phyloP scores from a whole-genome alignment of 108 stramenopile genomes.

The Fistulifera pelliculosa region DNA sequence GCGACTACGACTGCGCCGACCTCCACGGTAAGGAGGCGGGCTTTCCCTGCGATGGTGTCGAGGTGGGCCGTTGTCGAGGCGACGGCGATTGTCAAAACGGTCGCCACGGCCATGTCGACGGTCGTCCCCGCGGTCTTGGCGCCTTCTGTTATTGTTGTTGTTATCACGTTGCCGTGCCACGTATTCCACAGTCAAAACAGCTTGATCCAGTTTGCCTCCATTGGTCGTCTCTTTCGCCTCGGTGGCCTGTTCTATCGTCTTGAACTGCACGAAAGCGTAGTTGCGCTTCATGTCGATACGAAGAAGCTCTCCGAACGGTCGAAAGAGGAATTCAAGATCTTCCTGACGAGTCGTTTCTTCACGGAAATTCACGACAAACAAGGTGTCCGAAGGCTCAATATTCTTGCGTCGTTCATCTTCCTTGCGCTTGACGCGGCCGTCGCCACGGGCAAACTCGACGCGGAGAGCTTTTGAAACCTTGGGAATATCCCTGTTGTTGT shows the following conservation, averaged over 20 bases:
- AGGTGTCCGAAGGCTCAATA: slow-evolving; percentile 65
- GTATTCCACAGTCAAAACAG: slow-evolving; percentile 80
- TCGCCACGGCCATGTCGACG: slow-evolving; percentile 23
- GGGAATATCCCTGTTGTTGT: slow-evolving; percentile 39
- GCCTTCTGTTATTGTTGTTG: slow-evolving; percentile 12
- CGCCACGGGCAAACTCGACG: slow-evolving; percentile 81
- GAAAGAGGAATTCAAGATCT: slow-evolving; percentile 75
- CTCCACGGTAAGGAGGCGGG: slow-evolving; percentile 11
- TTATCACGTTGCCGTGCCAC: slow-evolving; percentile 48
- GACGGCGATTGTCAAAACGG: slow-evolving; percentile 10
- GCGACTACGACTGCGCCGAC: slow-evolving; percentile 12
- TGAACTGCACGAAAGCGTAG: slow-evolving; percentile 85
- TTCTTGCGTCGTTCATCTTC: slow-evolving; percentile 87
- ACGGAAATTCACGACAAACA: slow-evolving; percentile 83
- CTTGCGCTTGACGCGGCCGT: slow-evolving; percentile 82
- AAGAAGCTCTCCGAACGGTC: slow-evolving; percentile 63
- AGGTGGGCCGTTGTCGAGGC: slow-evolving; percentile 14
- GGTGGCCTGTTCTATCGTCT: slow-evolving; percentile 65
- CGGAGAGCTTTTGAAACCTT: slow-evolving; percentile 67
- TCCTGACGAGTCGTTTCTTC: slow-evolving; percentile 81
- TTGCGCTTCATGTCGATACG: slow-evolving; percentile 90
- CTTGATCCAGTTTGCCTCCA: slow-evolving; percentile 78
- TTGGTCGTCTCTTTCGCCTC: slow-evolving; percentile 74
- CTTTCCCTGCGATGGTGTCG: slow-evolving; percentile 6
- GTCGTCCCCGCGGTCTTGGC: slow-evolving; percentile 26